Evolutionary conservation across 176 grass and related monocot genomes (phyloP).

Genomic region (Cenchrus purpureus): DNA sequence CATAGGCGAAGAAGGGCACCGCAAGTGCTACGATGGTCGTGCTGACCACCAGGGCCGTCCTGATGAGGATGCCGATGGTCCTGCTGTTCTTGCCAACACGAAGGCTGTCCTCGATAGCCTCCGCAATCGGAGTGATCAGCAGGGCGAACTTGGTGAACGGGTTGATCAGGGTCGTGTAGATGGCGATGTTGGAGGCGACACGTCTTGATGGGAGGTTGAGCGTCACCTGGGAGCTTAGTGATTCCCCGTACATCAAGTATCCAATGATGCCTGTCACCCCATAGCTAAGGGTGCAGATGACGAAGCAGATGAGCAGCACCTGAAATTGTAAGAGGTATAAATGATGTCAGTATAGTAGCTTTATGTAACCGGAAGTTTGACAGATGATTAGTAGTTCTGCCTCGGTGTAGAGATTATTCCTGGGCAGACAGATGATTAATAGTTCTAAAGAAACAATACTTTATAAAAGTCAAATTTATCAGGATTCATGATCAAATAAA

Average conservation of each 20-base stretch:
- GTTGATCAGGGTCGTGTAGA: constrained; percentile 87
- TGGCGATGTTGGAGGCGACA: constrained; percentile 63
- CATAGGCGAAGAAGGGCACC: constrained; percentile 69
- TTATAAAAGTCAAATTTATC: not conserved
- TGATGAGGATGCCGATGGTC: constrained; percentile 33
- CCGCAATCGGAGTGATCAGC: constrained; percentile 52
- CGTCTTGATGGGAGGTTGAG: constrained; percentile 66
- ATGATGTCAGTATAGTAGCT: constrained; percentile 14
- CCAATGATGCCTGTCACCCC: constrained; percentile 69
- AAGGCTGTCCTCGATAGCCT: constrained; percentile 70
- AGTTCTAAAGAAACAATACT: constrained; percentile 15
- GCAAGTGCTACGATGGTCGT: constrained; percentile 59
- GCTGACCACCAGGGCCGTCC: constrained; percentile 73
- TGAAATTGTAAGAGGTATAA: constrained; percentile 21
- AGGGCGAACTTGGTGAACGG: constrained; percentile 73
- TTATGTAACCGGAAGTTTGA: constrained; percentile 32
- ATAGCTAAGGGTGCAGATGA: constrained; percentile 67
- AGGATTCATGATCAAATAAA: constrained; percentile 24
- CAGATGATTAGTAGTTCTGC: not conserved
- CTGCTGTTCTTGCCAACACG: constrained; percentile 50
- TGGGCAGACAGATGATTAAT: not conserved
- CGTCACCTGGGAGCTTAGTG: constrained; percentile 74
- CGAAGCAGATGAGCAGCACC: constrained; percentile 73
- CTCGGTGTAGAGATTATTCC: constrained; percentile 3
- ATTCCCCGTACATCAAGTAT: constrained; percentile 84